Evolutionary conservation across 495 filamentous ascomycete genomes (phyloP).

Genomic region (Penicillium parvum): DNA sequence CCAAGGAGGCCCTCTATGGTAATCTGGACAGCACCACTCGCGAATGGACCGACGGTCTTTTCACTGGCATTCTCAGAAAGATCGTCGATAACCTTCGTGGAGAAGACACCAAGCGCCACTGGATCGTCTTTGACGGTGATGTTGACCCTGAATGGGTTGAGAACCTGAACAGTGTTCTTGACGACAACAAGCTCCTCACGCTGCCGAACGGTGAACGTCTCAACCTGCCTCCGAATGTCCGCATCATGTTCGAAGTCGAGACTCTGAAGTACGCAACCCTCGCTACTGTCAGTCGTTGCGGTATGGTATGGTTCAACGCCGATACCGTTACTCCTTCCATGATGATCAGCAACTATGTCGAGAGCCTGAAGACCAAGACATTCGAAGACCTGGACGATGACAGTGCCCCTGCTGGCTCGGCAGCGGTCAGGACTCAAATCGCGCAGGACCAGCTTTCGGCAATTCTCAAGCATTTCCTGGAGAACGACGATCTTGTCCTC

Average conservation of each 20-base stretch:
- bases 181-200: constrained; percentile 97
- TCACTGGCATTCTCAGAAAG: constrained; percentile 95
- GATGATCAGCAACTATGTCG: constrained; percentile 89
- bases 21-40: constrained; percentile 92
- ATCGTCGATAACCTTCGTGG: constrained; percentile 98
- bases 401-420: constrained; percentile 71
- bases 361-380: constrained; percentile 68
- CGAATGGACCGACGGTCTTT: constrained; percentile 98
- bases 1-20: constrained; percentile 93
- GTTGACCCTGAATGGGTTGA: constrained; percentile 99
- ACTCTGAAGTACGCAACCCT: constrained; percentile 97
- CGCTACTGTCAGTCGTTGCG: constrained; percentile 95
- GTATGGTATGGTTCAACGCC: constrained; percentile 99
- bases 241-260: constrained; percentile 99
- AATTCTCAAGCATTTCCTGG: constrained; percentile 69
- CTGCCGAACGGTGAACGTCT: constrained; percentile 97
- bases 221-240: constrained; percentile 87
- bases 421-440: constrained; percentile 67
- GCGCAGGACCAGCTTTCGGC: constrained; percentile 73
- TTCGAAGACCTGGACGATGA: constrained; percentile 97
- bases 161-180: constrained; percentile 97
- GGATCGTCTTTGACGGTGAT: constrained; percentile 99
- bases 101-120: constrained; percentile 93
- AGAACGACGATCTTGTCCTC: constrained; percentile 69
- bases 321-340: constrained; percentile 90